A percentile compares a stretch with the other conserved stretches of the same genome.
Conservation (phyloP, 805 yeast species). For the Ogataea pilisensis region DNA sequence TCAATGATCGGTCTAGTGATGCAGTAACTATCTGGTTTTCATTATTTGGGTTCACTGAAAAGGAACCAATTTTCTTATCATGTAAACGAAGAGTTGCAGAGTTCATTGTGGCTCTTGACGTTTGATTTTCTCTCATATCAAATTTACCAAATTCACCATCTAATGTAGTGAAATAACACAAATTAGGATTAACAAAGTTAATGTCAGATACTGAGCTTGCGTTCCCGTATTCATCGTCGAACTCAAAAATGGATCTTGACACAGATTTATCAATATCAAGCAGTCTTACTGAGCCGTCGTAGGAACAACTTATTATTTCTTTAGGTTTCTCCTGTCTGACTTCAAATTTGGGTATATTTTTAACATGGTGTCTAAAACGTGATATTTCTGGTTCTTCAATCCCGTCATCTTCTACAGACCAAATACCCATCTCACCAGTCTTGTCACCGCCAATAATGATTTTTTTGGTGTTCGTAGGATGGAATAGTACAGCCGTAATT, state of each 20-base stretch:
- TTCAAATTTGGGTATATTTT: slow-evolving; percentile 52
- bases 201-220: slow-evolving; percentile 74
- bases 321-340: slow-evolving; percentile 49
- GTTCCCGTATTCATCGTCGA: slow-evolving; percentile 49
- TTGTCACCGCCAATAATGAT: slow-evolving; percentile 85
- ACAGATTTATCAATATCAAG: slow-evolving; percentile 61
- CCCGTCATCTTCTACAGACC: slow-evolving; percentile 60
- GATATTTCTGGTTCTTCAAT: slow-evolving; percentile 50
- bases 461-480: slow-evolving; percentile 62
- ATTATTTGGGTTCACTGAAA: slow-evolving; percentile 68
- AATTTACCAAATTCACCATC: slow-evolving; percentile 74
- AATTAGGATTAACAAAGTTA: slow-evolving; percentile 51
- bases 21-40: slow-evolving; percentile 75
- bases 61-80: slow-evolving; percentile 91
- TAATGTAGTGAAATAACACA: slow-evolving; percentile 70
- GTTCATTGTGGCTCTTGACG: slow-evolving; percentile 7
- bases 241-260: slow-evolving; percentile 58
- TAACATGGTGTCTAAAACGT: slow-evolving; percentile 70
- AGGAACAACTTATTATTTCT: slow-evolving; percentile 65
- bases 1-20: slow-evolving; percentile 79
- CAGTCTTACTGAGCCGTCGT: slow-evolving; percentile 81
- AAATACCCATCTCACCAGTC: slow-evolving; percentile 79
- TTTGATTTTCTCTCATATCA: slow-evolving; percentile 52
- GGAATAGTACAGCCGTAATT: slow-evolving; percentile 70
- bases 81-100: slow-evolving; percentile 55